A percentile compares a stretch with the other conserved stretches of the same genome.
Conservation (phyloP, 176 grass and related monocot species). For the Oryza rufipogon region DNA sequence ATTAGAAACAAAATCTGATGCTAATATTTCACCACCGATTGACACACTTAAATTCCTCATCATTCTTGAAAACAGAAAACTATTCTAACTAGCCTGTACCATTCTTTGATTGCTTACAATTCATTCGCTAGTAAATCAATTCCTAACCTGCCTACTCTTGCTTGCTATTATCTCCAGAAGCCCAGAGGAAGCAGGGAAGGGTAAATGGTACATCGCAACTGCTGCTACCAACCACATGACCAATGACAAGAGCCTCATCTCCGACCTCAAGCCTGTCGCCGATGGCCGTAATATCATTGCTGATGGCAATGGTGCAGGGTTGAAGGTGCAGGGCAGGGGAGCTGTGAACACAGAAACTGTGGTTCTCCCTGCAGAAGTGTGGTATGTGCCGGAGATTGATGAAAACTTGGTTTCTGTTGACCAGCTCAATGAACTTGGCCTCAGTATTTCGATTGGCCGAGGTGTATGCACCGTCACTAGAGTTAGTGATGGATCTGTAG, state of each 20-base stretch:
- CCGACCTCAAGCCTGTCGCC: background rate
- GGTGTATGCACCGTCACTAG: background rate
- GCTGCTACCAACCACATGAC: background rate
- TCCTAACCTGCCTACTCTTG: background rate
- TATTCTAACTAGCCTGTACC: too few relatives aligned
- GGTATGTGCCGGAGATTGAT: background rate
- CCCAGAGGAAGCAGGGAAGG: background rate
- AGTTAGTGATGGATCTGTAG: too few relatives aligned
- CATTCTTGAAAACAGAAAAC: too few relatives aligned
- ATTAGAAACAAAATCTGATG: background rate
- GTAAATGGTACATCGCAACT: background rate
- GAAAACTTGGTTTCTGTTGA: background rate
- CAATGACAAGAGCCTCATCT: background rate
- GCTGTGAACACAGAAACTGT: background rate
- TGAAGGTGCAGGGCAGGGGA: background rate
- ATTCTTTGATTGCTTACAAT: background rate
- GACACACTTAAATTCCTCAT: too few relatives aligned
- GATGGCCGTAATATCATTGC: background rate
- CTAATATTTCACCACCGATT: background rate
- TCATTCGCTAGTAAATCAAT: background rate
- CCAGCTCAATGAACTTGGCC: background rate
- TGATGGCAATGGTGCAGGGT: background rate
- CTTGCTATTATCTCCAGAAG: background rate
- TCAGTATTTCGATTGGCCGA: background rate
- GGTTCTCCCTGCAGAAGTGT: background rate